phyloP scores from a whole-genome alignment of 257 asterid species.

The Eucommia ulmoides region DNA sequence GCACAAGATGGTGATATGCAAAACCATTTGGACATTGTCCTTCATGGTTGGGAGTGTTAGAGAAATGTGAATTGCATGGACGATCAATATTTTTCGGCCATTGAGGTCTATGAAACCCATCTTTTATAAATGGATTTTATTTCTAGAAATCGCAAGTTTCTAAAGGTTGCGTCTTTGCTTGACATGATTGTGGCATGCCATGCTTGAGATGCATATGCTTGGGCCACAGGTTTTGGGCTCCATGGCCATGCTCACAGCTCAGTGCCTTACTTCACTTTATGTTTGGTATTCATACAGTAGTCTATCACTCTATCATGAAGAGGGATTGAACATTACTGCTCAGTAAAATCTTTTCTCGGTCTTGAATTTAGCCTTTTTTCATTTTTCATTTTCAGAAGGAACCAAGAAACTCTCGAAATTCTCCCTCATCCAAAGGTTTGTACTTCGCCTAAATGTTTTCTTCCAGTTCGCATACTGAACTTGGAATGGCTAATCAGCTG shows the following conservation, averaged over 20 bases:
- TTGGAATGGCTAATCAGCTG: not conserved
- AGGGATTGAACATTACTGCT: not conserved
- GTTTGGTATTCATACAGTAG: not conserved
- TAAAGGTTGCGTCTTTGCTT: too few species aligned
- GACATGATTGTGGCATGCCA: too few species aligned
- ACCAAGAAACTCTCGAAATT: not conserved
- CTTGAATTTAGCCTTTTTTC: too few species aligned
- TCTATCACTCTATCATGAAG: not conserved
- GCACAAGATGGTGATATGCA: not conserved
- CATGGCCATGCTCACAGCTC: not conserved
- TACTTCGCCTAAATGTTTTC: not conserved
- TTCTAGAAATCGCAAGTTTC: too few species aligned
- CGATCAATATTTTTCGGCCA: too few species aligned
- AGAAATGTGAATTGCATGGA: too few species aligned
- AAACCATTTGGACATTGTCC: not conserved
- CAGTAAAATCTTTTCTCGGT: not conserved
- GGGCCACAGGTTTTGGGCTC: too few species aligned
- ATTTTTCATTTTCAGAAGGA: conserved; percentile 20
- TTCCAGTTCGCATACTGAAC: not conserved
- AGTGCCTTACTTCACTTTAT: not conserved
- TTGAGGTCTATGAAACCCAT: too few species aligned
- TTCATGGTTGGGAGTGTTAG: not conserved
- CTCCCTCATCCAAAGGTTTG: not conserved
- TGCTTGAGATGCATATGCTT: too few species aligned
- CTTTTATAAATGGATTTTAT: too few species aligned